A percentile compares a stretch with the other conserved stretches of the same genome.
Conservation (phyloP, 192 early-diverging fungal species). For the Linnemannia hyalina region DNA sequence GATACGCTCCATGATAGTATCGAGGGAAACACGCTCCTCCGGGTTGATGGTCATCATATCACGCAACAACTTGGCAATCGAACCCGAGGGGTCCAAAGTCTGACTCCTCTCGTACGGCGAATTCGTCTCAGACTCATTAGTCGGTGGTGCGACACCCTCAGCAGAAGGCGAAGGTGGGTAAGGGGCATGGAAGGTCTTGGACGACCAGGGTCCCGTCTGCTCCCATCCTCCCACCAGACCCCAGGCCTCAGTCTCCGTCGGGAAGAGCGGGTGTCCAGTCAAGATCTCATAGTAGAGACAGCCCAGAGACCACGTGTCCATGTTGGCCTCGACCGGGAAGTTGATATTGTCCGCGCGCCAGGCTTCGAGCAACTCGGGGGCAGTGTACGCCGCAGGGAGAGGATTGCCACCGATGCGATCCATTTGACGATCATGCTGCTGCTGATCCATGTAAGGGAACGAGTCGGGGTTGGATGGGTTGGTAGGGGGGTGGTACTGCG, state of each 20-base stretch:
- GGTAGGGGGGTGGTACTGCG: background rate
- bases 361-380: constrained; percentile 47
- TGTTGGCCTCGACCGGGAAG: constrained; percentile 45
- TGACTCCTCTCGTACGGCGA: constrained; percentile 14
- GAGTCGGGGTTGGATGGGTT: constrained; percentile 10
- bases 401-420: constrained; percentile 46
- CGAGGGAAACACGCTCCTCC: constrained; percentile 32
- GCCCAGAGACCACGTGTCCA: constrained; percentile 52
- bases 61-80: constrained; percentile 25
- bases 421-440: constrained; percentile 23
- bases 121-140: constrained; percentile 7
- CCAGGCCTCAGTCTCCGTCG: constrained; percentile 44
- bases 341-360: constrained; percentile 45
- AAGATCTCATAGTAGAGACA: constrained; percentile 52
- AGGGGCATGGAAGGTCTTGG: constrained; percentile 26
- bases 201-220: constrained; percentile 4
- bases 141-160: background rate
- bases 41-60: constrained; percentile 39
- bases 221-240: constrained; percentile 42
- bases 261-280: constrained; percentile 34
- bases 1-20: constrained; percentile 50
- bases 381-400: constrained; percentile 40
- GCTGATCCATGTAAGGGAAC: constrained; percentile 35
- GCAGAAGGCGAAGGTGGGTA: constrained; percentile 24
- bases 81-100: constrained; percentile 43